phyloP scores from a whole-genome alignment of 2,329 filamentous ascomycete genomes.

The Corynespora cassiicola region DNA sequence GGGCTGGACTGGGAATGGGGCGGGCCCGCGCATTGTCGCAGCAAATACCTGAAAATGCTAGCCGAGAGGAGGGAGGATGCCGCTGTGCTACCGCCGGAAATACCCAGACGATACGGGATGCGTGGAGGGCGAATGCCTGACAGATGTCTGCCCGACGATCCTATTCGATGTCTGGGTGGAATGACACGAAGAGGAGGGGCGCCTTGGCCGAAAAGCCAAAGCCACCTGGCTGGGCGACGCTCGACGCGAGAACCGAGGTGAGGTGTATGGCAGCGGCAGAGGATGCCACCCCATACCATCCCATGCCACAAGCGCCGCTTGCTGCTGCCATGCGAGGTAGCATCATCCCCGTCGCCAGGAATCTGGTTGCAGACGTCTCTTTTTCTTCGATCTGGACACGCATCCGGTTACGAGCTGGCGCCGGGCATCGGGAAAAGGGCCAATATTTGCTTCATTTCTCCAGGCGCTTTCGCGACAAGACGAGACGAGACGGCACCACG shows the following conservation, averaged over 20 bases:
- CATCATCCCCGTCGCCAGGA: conserved; percentile 23
- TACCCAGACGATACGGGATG: conserved; percentile 10
- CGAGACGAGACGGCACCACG: too few species aligned
- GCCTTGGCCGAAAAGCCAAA: conserved; percentile 27
- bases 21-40: conserved; percentile 16
- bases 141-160: conserved; percentile 22
- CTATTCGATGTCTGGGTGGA: conserved; percentile 23
- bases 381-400: conserved; percentile 12
- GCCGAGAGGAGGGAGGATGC: conserved; percentile 13
- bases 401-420: conserved; percentile 14
- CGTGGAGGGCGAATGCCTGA: conserved; percentile 16
- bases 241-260: conserved; percentile 19
- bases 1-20: conserved; percentile 22
- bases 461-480: too few species aligned
- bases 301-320: conserved; percentile 1
- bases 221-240: too few species aligned
- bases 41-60: too few species aligned
- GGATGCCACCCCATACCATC: too few species aligned
- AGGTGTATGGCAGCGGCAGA: conserved; percentile 14
- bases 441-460: conserved; percentile 18
- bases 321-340: conserved; percentile 23
- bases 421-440: conserved; percentile 6
- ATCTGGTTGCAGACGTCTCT: conserved; percentile 17
- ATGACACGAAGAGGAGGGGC: conserved; percentile 22
- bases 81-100: conserved; percentile 18